Base-by-base conservation (phyloP, 2,329 filamentous ascomycete species). In the Emericellopsis atlantica region DNA sequence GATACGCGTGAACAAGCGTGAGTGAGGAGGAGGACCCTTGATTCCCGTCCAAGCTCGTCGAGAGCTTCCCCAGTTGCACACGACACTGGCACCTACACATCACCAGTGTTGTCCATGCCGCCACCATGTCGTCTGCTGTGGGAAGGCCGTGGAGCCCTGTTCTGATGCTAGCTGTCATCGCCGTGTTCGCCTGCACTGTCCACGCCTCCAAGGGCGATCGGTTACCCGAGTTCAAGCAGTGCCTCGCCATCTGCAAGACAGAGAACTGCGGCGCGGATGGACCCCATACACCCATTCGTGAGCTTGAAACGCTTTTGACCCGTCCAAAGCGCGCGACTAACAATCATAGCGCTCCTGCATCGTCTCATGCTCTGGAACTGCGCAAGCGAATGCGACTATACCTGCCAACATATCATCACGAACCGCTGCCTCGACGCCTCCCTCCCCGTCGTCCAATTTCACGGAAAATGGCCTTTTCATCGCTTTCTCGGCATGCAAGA, bases 401-500 rank as follows among this genome's bases (percentile, higher is more conserved):
- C 85, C 45, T 98, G 92, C 70, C 92, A 98, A 61, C 90, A 94
- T 70, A 82, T 95, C 58, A 72, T 93, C 45, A 96, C 92, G 43
- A 64, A 76, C 51, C 65, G 66, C 44, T 86, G 90, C 47, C 64
- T 88, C 48, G 66, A 74, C 22, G 67, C 74, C 46, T 73, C 77
- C 45, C 74, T 77, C 24, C 74, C 79, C 10, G 62, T 95, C 39
- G 81, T 90, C 43, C 92, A 98, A 65, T 98, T 89, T 69, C 88
- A 98, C 66, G 92, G 92, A 26, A 98, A 98, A 74, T 98, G 92
- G 92, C 92, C 92, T 32, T 98, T 98, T 65, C 71, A 81, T 60
- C 84, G 92, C 49, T 74, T 95, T 54, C 64, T 93, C 41, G 92
- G 92, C 59, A 83, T 95, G 68, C 92, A 98, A 65, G 92, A 98